phyloP scores from a whole-genome alignment of 805 yeast species.

The Yarrowia keelungensis region DNA sequence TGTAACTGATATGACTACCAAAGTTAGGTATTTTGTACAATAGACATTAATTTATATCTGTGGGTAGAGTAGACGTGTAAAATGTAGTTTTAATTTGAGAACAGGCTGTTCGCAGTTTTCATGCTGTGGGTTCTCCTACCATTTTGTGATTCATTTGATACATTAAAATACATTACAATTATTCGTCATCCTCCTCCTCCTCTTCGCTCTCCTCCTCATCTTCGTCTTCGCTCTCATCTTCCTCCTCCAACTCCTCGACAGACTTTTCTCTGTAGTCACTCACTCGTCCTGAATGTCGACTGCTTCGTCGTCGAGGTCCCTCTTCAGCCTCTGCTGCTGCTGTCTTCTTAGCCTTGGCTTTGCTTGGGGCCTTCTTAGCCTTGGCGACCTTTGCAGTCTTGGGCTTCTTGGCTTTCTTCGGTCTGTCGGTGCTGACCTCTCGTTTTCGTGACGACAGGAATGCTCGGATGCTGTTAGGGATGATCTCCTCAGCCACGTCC shows the following conservation, averaged over 20 bases:
- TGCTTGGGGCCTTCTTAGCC: neutral
- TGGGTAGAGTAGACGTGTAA: neutral
- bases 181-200: slow-evolving; percentile 41
- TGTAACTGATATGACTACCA: slow-evolving; percentile 20
- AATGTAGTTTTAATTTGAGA: too few relatives aligned
- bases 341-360: slow-evolving; percentile 5
- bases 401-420: slow-evolving; percentile 43
- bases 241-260: slow-evolving; percentile 42
- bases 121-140: too few relatives aligned
- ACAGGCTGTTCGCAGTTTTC: too few relatives aligned
- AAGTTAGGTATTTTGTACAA: slow-evolving; percentile 33
- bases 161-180: slow-evolving; percentile 7
- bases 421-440: neutral
- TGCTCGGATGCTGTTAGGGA: slow-evolving; percentile 38
- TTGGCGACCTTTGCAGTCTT: slow-evolving; percentile 40
- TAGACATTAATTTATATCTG: slow-evolving; percentile 36
- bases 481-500: slow-evolving; percentile 46
- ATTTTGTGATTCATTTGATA: neutral
- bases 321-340: slow-evolving; percentile 41
- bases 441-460: slow-evolving; percentile 30
- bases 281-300: slow-evolving; percentile 42
- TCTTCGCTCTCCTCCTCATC: slow-evolving; percentile 41
- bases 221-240: slow-evolving; percentile 42
- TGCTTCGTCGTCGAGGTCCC: slow-evolving; percentile 39
- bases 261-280: slow-evolving; percentile 41